Conservation (phyloP, 1,139 yeast species). For the Chernovozyma sophiae-reginae region DNA sequence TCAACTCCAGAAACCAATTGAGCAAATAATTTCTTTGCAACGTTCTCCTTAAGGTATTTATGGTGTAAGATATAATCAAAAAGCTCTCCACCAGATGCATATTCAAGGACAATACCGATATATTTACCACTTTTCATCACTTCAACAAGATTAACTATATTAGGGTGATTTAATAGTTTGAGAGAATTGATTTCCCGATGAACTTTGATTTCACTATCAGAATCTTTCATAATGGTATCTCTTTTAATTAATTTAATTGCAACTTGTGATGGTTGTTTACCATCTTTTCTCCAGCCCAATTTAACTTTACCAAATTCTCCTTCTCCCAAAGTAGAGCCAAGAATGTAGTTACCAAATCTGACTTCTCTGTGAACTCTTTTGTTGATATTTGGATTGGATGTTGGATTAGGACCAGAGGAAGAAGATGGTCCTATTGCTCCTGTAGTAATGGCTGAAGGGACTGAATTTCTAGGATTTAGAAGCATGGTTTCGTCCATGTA, state of each 20-base stretch:
- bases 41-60: slow-evolving; percentile 77
- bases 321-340: slow-evolving; percentile 95
- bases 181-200: slow-evolving; percentile 91
- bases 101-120: slow-evolving; percentile 92
- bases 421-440: background rate
- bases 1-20: slow-evolving; percentile 92
- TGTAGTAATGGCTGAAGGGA: background rate
- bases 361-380: slow-evolving; percentile 49
- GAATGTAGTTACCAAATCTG: slow-evolving; percentile 79
- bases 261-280: slow-evolving; percentile 74
- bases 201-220: slow-evolving; percentile 82
- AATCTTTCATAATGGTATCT: slow-evolving; percentile 77
- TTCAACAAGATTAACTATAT: slow-evolving; percentile 86
- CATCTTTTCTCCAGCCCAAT: slow-evolving; percentile 92
- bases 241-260: slow-evolving; percentile 90
- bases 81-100: slow-evolving; percentile 96
- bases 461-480: background rate
- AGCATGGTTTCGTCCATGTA: background rate
- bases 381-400: slow-evolving; percentile 3
- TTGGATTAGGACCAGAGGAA: background rate
- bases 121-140: slow-evolving; percentile 92
- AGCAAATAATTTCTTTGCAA: slow-evolving; percentile 85
- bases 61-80: slow-evolving; percentile 89
- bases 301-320: slow-evolving; percentile 98
- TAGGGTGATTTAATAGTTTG: slow-evolving; percentile 84